Evolutionary conservation across 2,329 filamentous ascomycete species (phyloP).

Genomic region (Botrytis fabae): DNA sequence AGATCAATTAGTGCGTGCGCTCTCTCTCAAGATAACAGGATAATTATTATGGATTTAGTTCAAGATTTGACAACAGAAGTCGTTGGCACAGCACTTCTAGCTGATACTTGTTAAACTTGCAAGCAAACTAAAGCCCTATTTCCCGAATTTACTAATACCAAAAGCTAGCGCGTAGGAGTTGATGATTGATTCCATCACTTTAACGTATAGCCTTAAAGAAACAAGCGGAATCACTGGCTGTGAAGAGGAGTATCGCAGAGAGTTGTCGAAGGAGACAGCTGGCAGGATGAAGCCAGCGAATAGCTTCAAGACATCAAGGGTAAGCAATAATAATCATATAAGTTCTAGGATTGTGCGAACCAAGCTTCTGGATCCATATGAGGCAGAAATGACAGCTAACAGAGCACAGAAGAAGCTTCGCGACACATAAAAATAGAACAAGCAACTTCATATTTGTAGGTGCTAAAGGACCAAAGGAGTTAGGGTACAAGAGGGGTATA

Average conservation of each 20-base stretch:
- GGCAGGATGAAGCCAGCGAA: not conserved
- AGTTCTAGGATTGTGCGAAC: not conserved
- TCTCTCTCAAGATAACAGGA: not conserved
- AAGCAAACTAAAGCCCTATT: accelerated
- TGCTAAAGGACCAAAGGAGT: accelerated
- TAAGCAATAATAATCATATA: not conserved
- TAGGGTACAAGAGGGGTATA: not conserved
- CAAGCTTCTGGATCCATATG: not conserved
- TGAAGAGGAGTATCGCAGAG: not conserved
- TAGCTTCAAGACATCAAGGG: not conserved
- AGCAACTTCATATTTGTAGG: not conserved
- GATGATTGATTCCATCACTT: not conserved
- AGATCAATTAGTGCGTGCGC: accelerated
- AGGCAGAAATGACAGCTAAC: not conserved
- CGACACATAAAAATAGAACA: not conserved
- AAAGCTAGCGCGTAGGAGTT: not conserved
- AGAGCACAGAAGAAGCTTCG: not conserved
- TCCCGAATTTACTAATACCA: accelerated
- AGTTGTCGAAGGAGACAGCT: not conserved
- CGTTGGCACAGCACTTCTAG: not conserved
- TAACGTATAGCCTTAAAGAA: not conserved
- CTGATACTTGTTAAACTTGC: not conserved
- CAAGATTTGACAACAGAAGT: not conserved
- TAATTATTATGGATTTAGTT: not conserved
- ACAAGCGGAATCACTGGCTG: not conserved